Evolutionary conservation across 202 grass and related monocot species (phyloP).

Genomic region (Bolboschoenoplectus hybrid): DNA sequence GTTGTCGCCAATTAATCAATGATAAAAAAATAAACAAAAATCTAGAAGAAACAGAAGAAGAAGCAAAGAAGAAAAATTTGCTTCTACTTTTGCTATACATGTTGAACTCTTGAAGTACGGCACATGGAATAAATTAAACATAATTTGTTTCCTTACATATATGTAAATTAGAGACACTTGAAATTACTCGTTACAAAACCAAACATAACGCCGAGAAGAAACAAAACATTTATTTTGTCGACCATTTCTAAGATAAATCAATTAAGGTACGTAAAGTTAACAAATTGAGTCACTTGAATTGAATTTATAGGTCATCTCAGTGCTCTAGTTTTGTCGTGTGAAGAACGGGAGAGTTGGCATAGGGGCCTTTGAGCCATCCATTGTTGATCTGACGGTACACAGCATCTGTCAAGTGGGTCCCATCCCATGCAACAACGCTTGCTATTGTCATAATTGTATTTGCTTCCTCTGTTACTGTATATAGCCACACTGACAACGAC

Average conservation of each 20-base stretch:
- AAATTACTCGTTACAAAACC: background rate
- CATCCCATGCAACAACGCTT: constrained; percentile 82
- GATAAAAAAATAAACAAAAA: too few species aligned
- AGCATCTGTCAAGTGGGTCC: constrained; percentile 77
- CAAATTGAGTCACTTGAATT: background rate
- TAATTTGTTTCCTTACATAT: constrained; percentile 10
- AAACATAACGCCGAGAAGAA: background rate
- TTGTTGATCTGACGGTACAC: constrained; percentile 68
- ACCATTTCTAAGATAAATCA: background rate
- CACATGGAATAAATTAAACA: background rate
- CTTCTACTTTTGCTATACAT: background rate
- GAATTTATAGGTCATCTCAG: too few species aligned
- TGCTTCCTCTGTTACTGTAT: constrained; percentile 42
- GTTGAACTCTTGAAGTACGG: background rate
- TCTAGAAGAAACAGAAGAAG: background rate
- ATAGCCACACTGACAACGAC: too few species aligned
- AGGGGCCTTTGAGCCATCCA: constrained; percentile 78
- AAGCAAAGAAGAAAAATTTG: background rate
- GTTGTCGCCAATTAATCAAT: too few species aligned
- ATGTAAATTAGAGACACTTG: constrained; percentile 15
- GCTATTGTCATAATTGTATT: constrained; percentile 76
- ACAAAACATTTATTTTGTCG: constrained; percentile 10
- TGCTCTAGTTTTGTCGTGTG: background rate
- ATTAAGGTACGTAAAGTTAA: background rate
- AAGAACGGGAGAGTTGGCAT: constrained; percentile 58